A percentile compares a stretch with the other conserved stretches of the same genome.
Evolutionary conservation across 1,284 basidiomycete species (phyloP).

Genomic region (Butyriboletus appendiculatus): DNA sequence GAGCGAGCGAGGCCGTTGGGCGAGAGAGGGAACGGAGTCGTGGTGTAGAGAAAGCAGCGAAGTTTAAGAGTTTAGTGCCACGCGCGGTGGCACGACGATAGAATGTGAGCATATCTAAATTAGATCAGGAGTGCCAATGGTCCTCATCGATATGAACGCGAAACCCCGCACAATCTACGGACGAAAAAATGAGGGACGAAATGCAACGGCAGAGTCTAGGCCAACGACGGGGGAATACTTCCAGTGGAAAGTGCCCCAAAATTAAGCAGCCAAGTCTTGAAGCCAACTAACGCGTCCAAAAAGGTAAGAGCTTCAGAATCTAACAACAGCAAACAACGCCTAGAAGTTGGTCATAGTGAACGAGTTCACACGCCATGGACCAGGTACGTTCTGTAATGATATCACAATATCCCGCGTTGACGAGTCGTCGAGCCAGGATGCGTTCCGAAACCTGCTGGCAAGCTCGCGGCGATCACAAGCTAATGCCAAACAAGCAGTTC

Average conservation of each 20-base stretch:
- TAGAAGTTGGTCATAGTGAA: neutral
- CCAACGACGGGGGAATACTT: neutral
- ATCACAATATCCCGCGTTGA: neutral
- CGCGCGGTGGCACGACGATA: constrained; percentile 19
- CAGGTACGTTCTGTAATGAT: constrained; percentile 21
- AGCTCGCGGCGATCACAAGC: constrained; percentile 23
- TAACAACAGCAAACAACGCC: constrained; percentile 33
- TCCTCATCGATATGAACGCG: constrained; percentile 27
- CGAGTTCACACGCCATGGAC: constrained; percentile 20
- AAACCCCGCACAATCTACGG: neutral
- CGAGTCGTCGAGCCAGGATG: constrained; percentile 33
- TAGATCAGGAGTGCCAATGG: constrained; percentile 35
- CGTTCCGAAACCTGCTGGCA: constrained; percentile 40
- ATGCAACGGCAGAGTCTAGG: constrained; percentile 9
- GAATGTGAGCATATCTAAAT: constrained; percentile 18
- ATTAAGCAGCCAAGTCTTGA: neutral
- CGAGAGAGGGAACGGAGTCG: constrained; percentile 25
- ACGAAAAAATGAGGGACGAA: neutral
- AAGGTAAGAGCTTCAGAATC: constrained; percentile 25
- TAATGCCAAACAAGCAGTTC: neutral
- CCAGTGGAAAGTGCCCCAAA: constrained; percentile 2
- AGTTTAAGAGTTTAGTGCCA: constrained; percentile 24
- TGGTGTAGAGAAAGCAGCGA: constrained; percentile 9
- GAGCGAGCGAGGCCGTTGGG: constrained; percentile 5
- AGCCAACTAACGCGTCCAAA: constrained; percentile 17